Evolutionary conservation across 805 yeast species (phyloP).

Genomic region (Yarrowia osloensis): DNA sequence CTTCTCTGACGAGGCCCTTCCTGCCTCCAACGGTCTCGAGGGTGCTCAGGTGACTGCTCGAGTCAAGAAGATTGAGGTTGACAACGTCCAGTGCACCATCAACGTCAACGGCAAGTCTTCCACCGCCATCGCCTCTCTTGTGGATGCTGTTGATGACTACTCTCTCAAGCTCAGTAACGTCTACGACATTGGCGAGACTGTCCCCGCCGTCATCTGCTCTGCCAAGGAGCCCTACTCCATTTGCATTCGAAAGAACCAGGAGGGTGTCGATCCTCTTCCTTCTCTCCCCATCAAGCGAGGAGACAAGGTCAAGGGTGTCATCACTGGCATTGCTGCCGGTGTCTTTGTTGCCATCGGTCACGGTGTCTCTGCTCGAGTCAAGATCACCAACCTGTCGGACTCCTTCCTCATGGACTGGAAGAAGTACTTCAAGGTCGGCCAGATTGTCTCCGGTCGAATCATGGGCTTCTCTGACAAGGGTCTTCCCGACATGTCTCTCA

Average conservation of each 20-base stretch:
- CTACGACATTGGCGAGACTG: constrained; percentile 35
- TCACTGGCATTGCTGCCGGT: constrained; percentile 72
- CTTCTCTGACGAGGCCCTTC: constrained; percentile 7
- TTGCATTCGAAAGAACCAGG: constrained; percentile 11
- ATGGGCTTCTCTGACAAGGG: constrained; percentile 48
- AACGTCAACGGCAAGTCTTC: constrained; percentile 32
- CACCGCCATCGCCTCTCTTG: constrained; percentile 38
- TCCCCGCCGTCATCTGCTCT: constrained; percentile 39
- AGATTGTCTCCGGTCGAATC: constrained; percentile 74
- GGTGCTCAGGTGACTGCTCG: constrained; percentile 20
- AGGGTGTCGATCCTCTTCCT: constrained; percentile 19
- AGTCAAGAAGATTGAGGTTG: background rate
- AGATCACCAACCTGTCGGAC: constrained; percentile 80
- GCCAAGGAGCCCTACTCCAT: constrained; percentile 43
- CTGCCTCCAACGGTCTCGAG: constrained; percentile 3
- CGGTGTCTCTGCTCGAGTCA: constrained; percentile 72
- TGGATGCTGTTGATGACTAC: constrained; percentile 37
- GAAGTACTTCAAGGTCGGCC: constrained; percentile 66
- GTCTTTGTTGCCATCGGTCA: constrained; percentile 76
- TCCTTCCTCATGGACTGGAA: constrained; percentile 86
- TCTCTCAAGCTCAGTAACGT: constrained; percentile 30
- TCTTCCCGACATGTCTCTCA: constrained; percentile 73
- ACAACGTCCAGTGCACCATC: constrained; percentile 35
- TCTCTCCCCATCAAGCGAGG: constrained; percentile 55
- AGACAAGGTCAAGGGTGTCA: constrained; percentile 76